Percentiles rank a stretch among this genome's conserved stretches.
Conservation (phyloP, 352 stramenopile genomes). For the Phytophthora pseudosyringae region DNA sequence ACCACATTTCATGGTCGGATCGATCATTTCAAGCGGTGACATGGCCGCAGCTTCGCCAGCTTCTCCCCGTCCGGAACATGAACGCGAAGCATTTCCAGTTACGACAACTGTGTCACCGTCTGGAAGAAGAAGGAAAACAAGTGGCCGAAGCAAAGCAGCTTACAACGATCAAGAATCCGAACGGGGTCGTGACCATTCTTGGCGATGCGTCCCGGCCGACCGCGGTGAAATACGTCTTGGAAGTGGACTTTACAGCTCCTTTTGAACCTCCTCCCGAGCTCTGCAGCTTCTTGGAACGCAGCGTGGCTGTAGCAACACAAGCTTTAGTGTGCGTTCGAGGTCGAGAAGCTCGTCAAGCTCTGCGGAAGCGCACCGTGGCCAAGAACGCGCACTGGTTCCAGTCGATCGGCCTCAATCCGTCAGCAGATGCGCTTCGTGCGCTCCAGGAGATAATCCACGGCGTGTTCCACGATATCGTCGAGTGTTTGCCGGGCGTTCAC, state of each 20-base stretch:
- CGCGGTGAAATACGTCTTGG: slow-evolving; percentile 45
- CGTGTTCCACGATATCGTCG: slow-evolving; percentile 56
- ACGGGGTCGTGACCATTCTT: slow-evolving; percentile 44
- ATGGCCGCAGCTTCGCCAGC: slow-evolving; percentile 59
- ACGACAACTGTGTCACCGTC: slow-evolving; percentile 25
- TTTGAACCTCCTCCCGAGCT: slow-evolving; percentile 23
- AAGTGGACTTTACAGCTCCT: slow-evolving; percentile 45
- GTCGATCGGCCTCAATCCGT: slow-evolving; percentile 60
- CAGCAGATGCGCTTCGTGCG: slow-evolving; percentile 51
- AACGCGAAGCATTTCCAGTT: slow-evolving; percentile 78
- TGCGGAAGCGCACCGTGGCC: slow-evolving; percentile 29
- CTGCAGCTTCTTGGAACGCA: slow-evolving; percentile 40
- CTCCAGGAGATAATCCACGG: slow-evolving; percentile 48
- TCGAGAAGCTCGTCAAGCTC: slow-evolving; percentile 43
- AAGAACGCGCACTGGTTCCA: slow-evolving; percentile 29
- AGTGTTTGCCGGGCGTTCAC: slow-evolving; percentile 59
- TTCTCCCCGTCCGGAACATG: slow-evolving; percentile 69
- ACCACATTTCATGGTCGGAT: slow-evolving; percentile 65
- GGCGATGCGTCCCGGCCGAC: slow-evolving; percentile 28
- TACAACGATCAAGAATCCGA: slow-evolving; percentile 37
- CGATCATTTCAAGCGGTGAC: slow-evolving; percentile 48
- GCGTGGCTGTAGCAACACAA: slow-evolving; percentile 45
- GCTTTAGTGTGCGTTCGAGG: slow-evolving; percentile 61
- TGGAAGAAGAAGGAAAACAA: slow-evolving; percentile 16
- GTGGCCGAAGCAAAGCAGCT: background rate